Conservation (phyloP, 768 basidiomycete species). For the Trametes cubensis region DNA sequence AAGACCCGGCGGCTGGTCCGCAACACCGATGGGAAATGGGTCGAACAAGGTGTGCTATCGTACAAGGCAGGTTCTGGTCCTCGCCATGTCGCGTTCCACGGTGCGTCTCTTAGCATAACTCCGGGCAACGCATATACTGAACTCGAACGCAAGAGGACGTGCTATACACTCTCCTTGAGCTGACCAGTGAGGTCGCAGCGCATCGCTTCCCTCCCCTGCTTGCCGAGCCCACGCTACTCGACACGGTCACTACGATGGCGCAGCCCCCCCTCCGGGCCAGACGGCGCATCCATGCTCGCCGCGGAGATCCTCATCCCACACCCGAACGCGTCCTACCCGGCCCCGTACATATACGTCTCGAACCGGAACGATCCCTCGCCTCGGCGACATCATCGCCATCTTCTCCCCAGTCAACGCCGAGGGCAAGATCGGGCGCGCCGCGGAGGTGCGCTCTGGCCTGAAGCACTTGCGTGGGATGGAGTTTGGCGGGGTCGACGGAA, state of each 20-base stretch:
- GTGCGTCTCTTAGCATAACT: conserved; percentile 40
- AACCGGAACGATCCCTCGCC: conserved; percentile 75
- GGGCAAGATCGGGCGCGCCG: conserved; percentile 48
- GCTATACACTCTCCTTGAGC: conserved; percentile 70
- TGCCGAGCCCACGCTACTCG: conserved; percentile 41
- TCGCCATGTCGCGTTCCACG: conserved; percentile 64
- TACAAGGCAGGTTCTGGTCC: conserved; percentile 66
- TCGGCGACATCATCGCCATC: conserved; percentile 72
- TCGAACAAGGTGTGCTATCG: conserved; percentile 48
- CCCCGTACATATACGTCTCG: conserved; percentile 67
- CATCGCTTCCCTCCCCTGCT: conserved; percentile 54
- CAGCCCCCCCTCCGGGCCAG: conserved; percentile 43
- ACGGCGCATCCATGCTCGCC: conserved; percentile 51
- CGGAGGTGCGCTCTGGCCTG: conserved; percentile 69
- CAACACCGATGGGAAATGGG: conserved; percentile 48
- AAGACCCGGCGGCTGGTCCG: conserved; percentile 59
- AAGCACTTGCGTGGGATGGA: conserved; percentile 70
- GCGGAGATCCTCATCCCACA: conserved; percentile 69
- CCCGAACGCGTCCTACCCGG: conserved; percentile 53
- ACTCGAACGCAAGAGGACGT: conserved; percentile 50
- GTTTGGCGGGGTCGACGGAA: conserved; percentile 63
- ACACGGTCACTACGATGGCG: conserved; percentile 49
- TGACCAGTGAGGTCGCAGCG: conserved; percentile 58
- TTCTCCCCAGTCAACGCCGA: conserved; percentile 56
- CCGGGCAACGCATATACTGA: background rate